phyloP scores from a whole-genome alignment of 306 rosid species.

The Begonia fuchsioides region DNA sequence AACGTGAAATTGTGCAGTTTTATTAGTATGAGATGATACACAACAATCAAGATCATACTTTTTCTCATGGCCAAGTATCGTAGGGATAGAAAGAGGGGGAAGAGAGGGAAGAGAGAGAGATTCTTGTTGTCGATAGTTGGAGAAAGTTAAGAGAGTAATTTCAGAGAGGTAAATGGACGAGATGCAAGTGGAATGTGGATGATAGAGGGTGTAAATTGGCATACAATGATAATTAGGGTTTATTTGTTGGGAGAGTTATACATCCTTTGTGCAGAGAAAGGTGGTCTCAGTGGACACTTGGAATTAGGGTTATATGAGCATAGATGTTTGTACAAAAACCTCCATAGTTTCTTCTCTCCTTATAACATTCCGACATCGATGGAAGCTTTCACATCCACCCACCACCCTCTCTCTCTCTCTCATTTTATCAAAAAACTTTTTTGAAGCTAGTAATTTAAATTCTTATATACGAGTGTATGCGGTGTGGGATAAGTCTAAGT shows the following conservation, averaged over 20 bases:
- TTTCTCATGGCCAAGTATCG: neutral
- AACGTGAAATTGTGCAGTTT: too few relatives aligned
- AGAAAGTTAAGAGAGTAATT: conserved; percentile 27
- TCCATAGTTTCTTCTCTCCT: conserved; percentile 4
- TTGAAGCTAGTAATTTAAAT: too few relatives aligned
- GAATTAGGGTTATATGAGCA: neutral
- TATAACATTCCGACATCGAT: conserved; percentile 25
- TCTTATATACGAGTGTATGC: too few relatives aligned
- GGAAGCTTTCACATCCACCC: conserved; percentile 25
- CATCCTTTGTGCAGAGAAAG: conserved; percentile 11
- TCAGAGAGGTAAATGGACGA: conserved; percentile 15
- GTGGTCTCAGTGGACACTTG: conserved; percentile 19
- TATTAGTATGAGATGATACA: too few relatives aligned
- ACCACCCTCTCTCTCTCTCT: conserved; percentile 8
- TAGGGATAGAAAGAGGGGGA: neutral
- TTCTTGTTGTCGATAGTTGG: conserved; percentile 16
- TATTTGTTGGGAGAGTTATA: neutral
- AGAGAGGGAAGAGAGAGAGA: conserved; percentile 2
- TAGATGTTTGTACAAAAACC: neutral
- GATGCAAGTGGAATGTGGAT: conserved; percentile 9
- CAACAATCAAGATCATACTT: too few relatives aligned
- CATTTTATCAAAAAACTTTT: neutral
- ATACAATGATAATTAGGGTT: too few relatives aligned
- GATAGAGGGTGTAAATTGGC: neutral
- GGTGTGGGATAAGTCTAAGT: too few relatives aligned